Base-by-base conservation (phyloP, 768 basidiomycete species). In the Boletales sp. region DNA sequence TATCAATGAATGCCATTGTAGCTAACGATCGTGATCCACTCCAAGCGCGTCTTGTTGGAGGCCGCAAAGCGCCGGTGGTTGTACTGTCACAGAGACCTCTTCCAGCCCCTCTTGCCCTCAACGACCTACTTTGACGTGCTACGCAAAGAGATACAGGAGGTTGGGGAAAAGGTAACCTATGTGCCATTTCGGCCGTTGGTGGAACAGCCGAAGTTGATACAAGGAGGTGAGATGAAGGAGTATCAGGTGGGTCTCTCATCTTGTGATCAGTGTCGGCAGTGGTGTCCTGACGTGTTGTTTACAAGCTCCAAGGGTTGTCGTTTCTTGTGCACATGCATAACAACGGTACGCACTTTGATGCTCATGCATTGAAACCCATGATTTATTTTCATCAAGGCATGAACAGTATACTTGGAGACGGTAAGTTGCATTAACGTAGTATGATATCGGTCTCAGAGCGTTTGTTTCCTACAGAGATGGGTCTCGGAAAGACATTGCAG, bases 331-430 rank as follows among this genome's bases (percentile, higher is more conserved):
- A 75, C 57, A 80, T 87, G 79, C 82, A 83, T 61, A 75, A 80
- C 24, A 89, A 88, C 58, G 82, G 84, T 78, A 27, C 24, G 24
- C 24, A 27, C 24, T 5, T 27, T 7, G 3, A 27, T 27, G 7
- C 24, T 27, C 6, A 27, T 27, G 24, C 7, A 27, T 27, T 27
- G 24, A 27, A 5, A 27, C 24, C 24, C 7, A 7, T 27, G 24
- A 5, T 27, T 6, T 27, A 6, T 27, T 27, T 27, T 27, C 24
- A 5, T 27, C 24, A 53, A 81, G 80, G 81, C 14, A 78, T 86
- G 74, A 86, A 82, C 54, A 81, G 82, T 61, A 83, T 89, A 49
- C 72, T 89, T 2, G 87, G 84, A 27, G 87, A 89, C 54, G 83
- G 80, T 81, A 59, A 53, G 75, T 69, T 17, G 27, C 24, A 11